These are phyloP conservation scores for Thraustochytrium sp. DNA, from an alignment of 352 stramenopile species.

Conservation along the genomic window DNA sequence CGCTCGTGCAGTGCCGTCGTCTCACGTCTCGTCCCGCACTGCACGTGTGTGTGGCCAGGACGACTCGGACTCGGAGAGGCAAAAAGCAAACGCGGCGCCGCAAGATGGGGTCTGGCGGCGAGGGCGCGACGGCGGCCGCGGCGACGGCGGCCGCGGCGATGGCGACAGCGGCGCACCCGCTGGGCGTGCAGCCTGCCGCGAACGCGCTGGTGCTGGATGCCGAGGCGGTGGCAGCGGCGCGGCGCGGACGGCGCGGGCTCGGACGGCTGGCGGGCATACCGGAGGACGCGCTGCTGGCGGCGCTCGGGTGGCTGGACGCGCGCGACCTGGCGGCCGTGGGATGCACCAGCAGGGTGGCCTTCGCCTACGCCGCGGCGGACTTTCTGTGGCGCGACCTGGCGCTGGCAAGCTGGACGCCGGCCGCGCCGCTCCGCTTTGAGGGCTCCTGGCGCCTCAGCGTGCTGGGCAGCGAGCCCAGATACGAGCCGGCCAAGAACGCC, in stretches of 20 bases:
- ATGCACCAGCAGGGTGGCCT: not conserved
- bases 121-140: no score
- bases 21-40: no score
- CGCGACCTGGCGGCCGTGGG: not conserved
- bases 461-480: not conserved
- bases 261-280: not conserved
- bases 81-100: no score
- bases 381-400: not conserved
- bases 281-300: constrained; percentile 13
- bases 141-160: not conserved
- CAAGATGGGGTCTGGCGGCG: no score
- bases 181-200: not conserved
- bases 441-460: constrained; percentile 5
- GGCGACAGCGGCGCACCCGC: not conserved
- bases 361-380: not conserved
- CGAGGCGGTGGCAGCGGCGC: not conserved
- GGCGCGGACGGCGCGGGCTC: not conserved
- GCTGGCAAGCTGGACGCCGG: not conserved
- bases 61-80: no score
- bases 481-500: not conserved
- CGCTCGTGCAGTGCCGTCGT: no score
- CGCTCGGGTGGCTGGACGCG: constrained; percentile 35
- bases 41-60: no score
- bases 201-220: not conserved
- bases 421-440: not conserved